These are phyloP conservation scores for Botrytis medusae DNA, from an alignment of 2,329 filamentous ascomycete genomes.

Conservation along the genomic window DNA sequence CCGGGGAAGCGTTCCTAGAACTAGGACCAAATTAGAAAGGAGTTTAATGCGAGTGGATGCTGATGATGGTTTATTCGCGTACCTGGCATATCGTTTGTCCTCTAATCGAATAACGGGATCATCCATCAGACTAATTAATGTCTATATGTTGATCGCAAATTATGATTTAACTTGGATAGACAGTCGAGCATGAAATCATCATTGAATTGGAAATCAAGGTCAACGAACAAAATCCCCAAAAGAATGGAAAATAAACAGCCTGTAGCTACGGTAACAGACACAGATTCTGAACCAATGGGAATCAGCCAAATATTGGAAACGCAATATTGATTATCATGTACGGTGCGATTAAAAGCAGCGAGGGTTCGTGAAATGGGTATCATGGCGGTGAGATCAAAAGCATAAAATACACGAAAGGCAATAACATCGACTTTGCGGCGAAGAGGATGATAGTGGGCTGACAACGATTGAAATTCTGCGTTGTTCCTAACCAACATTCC, in stretches of 20 bases:
- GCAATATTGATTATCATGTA: conserved; percentile 13
- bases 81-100: conserved; percentile 21
- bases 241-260: not conserved
- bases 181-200: conserved; percentile 3
- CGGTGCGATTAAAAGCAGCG: conserved; percentile 20
- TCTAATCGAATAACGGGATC: conserved; percentile 14
- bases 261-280: not conserved
- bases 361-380: not conserved
- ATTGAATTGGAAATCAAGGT: not conserved
- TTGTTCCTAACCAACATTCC: conserved; percentile 13
- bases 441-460: conserved; percentile 1
- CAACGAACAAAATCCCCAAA: not conserved
- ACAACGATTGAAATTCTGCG: conserved; percentile 7
- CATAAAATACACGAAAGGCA: conserved; percentile 6
- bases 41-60: conserved; percentile 6
- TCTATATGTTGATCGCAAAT: conserved; percentile 2
- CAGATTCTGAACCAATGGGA: not conserved
- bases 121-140: not conserved
- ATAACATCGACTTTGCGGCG: not conserved
- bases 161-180: not conserved
- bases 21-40: conserved; percentile 6
- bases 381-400: conserved; percentile 17
- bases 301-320: conserved; percentile 17
- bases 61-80: conserved; percentile 15
- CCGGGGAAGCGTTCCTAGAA: conserved; percentile 23